Conservation (phyloP, 768 basidiomycete species). For the Trametes cinnabarina region DNA sequence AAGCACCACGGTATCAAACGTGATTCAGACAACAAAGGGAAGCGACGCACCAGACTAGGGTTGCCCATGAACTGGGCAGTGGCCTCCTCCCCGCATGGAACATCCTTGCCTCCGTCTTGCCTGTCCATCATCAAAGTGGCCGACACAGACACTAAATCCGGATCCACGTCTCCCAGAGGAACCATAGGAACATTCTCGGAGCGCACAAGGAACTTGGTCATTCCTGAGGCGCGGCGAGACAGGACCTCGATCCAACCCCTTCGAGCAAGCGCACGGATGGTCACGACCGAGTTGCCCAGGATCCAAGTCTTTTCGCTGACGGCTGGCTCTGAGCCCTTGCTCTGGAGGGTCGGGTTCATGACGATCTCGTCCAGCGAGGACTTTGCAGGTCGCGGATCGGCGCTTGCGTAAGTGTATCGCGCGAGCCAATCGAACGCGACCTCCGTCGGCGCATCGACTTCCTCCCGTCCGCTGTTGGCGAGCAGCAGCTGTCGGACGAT, state of each 20-base stretch:
- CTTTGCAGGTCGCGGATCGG: conserved; percentile 84
- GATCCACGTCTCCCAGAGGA: conserved; percentile 78
- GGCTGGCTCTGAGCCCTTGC: conserved; percentile 37
- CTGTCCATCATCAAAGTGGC: conserved; percentile 74
- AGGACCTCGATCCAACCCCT: conserved; percentile 88
- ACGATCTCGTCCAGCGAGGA: conserved; percentile 80
- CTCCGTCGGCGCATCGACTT: conserved; percentile 86
- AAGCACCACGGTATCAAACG: conserved; percentile 17
- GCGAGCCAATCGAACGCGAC: conserved; percentile 98
- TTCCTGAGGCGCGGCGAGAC: conserved; percentile 85
- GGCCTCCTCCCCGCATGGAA: neutral
- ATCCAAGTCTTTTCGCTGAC: conserved; percentile 79
- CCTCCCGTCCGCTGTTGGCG: conserved; percentile 72
- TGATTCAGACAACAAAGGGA: neutral
- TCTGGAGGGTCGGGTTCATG: conserved; percentile 48
- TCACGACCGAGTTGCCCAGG: conserved; percentile 79
- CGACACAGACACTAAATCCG: conserved; percentile 70
- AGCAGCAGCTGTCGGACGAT: conserved; percentile 84
- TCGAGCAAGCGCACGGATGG: conserved; percentile 68
- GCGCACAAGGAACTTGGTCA: conserved; percentile 78
- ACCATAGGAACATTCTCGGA: conserved; percentile 88
- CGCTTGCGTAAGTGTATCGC: conserved; percentile 90
- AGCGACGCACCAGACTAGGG: conserved; percentile 11
- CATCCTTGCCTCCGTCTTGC: conserved; percentile 27
- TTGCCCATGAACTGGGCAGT: conserved; percentile 2